phyloP scores from a whole-genome alignment of 2,329 filamentous ascomycete genomes.

The Pseudovirgaria hyperparasitica region DNA sequence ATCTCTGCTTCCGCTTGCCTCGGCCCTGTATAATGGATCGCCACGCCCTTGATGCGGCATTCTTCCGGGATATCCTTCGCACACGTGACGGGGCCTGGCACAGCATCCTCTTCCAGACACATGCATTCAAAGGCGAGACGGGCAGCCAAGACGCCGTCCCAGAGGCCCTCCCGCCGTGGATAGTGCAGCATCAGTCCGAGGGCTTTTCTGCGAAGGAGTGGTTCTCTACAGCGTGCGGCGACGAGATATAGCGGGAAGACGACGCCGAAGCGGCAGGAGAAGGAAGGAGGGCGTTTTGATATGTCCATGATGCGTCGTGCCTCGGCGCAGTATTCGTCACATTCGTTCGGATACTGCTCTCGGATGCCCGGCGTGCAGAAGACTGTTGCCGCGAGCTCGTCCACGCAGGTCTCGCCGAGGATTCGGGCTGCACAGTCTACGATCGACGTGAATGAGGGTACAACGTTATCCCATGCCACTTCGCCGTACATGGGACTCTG shows the following conservation, averaged over 20 bases:
- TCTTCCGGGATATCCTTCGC: constrained; percentile 5
- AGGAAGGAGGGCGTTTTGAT: too few species aligned
- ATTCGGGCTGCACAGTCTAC: too few species aligned
- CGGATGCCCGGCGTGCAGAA: too few species aligned
- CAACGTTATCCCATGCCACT: too few species aligned
- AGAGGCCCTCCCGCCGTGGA: constrained; percentile 35
- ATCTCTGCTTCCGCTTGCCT: constrained; percentile 12
- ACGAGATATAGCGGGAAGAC: constrained; percentile 16
- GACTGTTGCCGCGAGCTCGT: too few species aligned
- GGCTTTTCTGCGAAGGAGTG: constrained; percentile 12
- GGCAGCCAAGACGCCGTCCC: constrained; percentile 49
- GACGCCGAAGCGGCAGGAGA: constrained; percentile 13
- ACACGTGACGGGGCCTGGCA: background rate
- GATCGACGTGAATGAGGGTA: too few species aligned
- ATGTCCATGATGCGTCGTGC: background rate
- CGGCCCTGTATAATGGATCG: constrained; percentile 11
- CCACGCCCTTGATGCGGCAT: constrained; percentile 6
- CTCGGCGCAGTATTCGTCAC: background rate
- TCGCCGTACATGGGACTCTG: too few species aligned
- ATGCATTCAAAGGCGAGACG: constrained; percentile 14
- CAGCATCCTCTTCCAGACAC: constrained; percentile 14
- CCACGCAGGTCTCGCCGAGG: too few species aligned
- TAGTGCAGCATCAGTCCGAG: constrained; percentile 14
- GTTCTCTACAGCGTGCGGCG: constrained; percentile 10
- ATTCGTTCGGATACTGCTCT: too few species aligned